A percentile compares a stretch with the other conserved stretches of the same genome.
Evolutionary conservation across 768 basidiomycete genomes (phyloP).

Genomic region (Suillus variegatus): DNA sequence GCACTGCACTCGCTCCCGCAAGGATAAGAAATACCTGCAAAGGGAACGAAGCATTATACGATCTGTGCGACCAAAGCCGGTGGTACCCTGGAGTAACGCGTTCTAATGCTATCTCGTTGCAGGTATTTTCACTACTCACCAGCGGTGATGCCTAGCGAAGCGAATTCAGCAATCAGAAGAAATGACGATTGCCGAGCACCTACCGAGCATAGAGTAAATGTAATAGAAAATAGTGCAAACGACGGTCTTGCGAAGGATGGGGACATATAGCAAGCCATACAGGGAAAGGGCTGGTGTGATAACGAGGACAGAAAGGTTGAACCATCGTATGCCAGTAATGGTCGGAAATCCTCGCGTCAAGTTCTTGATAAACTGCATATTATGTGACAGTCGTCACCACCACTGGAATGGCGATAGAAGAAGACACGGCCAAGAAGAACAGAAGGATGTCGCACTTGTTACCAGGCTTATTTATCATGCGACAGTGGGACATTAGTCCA

Average conservation of each 20-base stretch:
- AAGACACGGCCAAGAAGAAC: conserved; percentile 6
- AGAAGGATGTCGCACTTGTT: conserved; percentile 13
- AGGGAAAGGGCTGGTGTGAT: conserved; percentile 70
- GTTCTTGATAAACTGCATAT: conserved; percentile 11
- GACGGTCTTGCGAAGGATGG: conserved; percentile 50
- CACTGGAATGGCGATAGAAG: conserved; percentile 1
- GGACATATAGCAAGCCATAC: conserved; percentile 62
- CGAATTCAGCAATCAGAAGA: conserved; percentile 17
- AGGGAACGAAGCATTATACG: conserved; percentile 73
- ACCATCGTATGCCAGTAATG: conserved; percentile 67
- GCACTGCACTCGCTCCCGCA: conserved; percentile 80
- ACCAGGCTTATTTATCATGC: conserved; percentile 28
- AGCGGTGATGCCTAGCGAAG: conserved; percentile 49
- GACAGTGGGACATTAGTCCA: conserved; percentile 21
- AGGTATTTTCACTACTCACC: conserved; percentile 27
- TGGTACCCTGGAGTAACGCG: conserved; percentile 59
- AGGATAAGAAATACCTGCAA: conserved; percentile 71
- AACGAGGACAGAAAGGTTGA: conserved; percentile 71
- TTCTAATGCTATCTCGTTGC: conserved; percentile 7
- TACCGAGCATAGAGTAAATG: conserved; percentile 85
- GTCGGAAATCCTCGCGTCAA: conserved; percentile 41
- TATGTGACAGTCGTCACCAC: conserved; percentile 13
- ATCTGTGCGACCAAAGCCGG: conserved; percentile 83
- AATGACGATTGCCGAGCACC: conserved; percentile 19
- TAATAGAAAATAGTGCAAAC: conserved; percentile 73